phyloP scores from a whole-genome alignment of 441 rosid species.

The Adansonia rubrostipa region DNA sequence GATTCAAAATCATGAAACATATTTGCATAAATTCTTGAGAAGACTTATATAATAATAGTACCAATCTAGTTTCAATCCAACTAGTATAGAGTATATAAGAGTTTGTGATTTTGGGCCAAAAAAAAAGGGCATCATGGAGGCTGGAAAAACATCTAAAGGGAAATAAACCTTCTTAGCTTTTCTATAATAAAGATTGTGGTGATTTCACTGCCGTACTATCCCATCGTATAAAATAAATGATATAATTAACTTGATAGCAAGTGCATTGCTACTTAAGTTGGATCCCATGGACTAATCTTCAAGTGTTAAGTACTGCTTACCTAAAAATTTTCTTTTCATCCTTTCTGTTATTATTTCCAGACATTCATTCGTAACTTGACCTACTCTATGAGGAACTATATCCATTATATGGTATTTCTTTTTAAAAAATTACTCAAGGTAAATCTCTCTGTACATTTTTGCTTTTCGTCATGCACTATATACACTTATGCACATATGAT shows the following conservation, averaged over 20 bases:
- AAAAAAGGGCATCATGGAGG: conserved; percentile 49
- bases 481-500: too few relatives aligned
- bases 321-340: background rate
- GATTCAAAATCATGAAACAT: conserved; percentile 65
- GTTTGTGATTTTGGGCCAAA: conserved; percentile 58
- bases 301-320: conserved; percentile 5
- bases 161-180: background rate
- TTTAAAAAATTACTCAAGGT: too few relatives aligned
- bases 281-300: background rate
- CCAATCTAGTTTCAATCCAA: conserved; percentile 69
- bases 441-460: too few relatives aligned
- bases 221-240: conserved; percentile 22
- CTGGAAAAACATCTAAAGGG: conserved; percentile 30
- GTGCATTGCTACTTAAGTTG: background rate
- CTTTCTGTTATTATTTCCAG: background rate
- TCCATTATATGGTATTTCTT: background rate
- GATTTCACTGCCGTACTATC: conserved; percentile 11
- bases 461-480: too few relatives aligned
- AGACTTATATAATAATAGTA: conserved; percentile 59
- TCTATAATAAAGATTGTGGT: background rate
- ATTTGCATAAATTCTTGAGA: conserved; percentile 63
- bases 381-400: background rate
- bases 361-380: background rate
- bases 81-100: conserved; percentile 63
- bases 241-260: background rate